These are phyloP conservation scores for Vigna unguiculata DNA, from an alignment of 306 rosid genomes.

Conservation along the genomic window DNA sequence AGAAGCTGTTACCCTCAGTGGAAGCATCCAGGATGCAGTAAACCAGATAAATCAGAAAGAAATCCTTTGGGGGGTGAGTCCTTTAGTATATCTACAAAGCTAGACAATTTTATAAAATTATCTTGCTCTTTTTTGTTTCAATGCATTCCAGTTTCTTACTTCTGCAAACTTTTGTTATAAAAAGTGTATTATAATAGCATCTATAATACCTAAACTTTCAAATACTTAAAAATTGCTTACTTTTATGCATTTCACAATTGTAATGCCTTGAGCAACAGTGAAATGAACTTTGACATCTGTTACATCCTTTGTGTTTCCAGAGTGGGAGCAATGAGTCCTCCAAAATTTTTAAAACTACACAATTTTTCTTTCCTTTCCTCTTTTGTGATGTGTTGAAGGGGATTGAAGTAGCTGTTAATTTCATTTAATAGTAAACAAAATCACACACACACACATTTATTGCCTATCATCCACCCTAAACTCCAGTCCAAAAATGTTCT, in stretches of 20 bases:
- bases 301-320: slow-evolving; percentile 1
- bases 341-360: neutral
- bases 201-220: neutral
- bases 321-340: neutral
- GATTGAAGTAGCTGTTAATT: neutral
- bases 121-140: slow-evolving; percentile 6
- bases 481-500: neutral
- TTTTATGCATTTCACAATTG: neutral
- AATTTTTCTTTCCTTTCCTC: neutral
- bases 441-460: too few relatives aligned
- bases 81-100: neutral
- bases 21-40: slow-evolving; percentile 70
- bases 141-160: neutral
- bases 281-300: slow-evolving; percentile 4
- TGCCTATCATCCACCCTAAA: neutral
- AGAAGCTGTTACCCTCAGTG: slow-evolving; percentile 67
- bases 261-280: neutral
- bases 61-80: slow-evolving; percentile 81
- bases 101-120: neutral
- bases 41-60: slow-evolving; percentile 73
- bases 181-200: slow-evolving; percentile 2
- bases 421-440: neutral
- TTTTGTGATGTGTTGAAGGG: neutral
- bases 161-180: neutral
- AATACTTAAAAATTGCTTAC: neutral